phyloP scores from a whole-genome alignment of 768 basidiomycete genomes.

The Collybiopsis confluens region DNA sequence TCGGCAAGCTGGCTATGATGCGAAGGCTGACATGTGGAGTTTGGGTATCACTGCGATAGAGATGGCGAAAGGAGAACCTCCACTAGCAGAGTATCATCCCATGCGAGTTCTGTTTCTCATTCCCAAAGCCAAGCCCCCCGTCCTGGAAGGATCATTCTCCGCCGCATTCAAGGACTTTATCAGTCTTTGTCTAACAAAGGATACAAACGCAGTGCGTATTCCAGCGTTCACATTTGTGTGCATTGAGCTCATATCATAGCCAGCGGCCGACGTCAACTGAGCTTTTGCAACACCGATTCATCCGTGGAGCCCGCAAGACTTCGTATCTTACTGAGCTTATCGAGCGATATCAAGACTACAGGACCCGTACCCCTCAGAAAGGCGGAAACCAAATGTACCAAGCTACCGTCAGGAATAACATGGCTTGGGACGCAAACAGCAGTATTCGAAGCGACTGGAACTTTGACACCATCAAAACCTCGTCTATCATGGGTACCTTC shows the following conservation, averaged over 20 bases:
- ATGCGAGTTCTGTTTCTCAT: slow-evolving; percentile 99
- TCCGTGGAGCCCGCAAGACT: slow-evolving; percentile 79
- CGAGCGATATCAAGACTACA: slow-evolving; percentile 80
- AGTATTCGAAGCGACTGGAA: slow-evolving; percentile 94
- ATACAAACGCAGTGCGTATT: slow-evolving; percentile 64
- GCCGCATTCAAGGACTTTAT: slow-evolving; percentile 92
- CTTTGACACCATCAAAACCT: slow-evolving; percentile 81
- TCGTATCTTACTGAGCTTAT: slow-evolving; percentile 82
- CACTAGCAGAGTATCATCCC: slow-evolving; percentile 94
- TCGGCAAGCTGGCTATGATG: slow-evolving; percentile 93
- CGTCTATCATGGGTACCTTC: slow-evolving; percentile 73
- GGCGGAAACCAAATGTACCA: slow-evolving; percentile 46
- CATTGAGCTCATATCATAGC: slow-evolving; percentile 10
- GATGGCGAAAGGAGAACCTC: slow-evolving; percentile 97
- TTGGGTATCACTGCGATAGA: slow-evolving; percentile 97
- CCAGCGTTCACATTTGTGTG: neutral
- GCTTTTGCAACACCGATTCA: slow-evolving; percentile 90
- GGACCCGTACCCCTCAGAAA: slow-evolving; percentile 55
- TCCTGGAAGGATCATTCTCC: slow-evolving; percentile 83
- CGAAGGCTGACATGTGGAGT: slow-evolving; percentile 97
- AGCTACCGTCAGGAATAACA: slow-evolving; percentile 52
- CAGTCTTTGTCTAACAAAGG: slow-evolving; percentile 85
- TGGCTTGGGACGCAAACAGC: slow-evolving; percentile 65
- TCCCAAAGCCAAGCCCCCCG: slow-evolving; percentile 92
- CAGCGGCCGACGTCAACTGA: slow-evolving; percentile 91